Evolutionary conservation across 2,329 filamentous ascomycete genomes (phyloP).

Genomic region (Aspergillus sp.): DNA sequence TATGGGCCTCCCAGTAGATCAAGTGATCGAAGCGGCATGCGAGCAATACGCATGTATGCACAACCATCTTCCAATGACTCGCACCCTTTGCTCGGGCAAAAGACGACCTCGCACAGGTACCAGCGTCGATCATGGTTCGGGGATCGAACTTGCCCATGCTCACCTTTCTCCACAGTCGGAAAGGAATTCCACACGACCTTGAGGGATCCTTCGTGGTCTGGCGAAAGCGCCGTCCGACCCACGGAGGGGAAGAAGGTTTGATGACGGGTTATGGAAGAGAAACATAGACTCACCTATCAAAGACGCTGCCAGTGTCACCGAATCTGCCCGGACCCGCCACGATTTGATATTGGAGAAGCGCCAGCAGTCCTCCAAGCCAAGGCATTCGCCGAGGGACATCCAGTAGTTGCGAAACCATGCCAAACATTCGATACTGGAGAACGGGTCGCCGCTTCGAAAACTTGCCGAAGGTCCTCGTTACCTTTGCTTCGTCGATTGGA

Average conservation of each 20-base stretch:
- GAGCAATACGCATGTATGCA: conserved; percentile 40
- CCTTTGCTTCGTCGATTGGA: conserved; percentile 24
- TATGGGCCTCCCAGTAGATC: conserved; percentile 44
- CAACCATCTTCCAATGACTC: conserved; percentile 22
- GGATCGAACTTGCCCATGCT: conserved; percentile 24
- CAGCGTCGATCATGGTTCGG: conserved; percentile 33
- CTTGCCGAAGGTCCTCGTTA: conserved; percentile 31
- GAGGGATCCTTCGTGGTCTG: conserved; percentile 2
- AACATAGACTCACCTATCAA: conserved; percentile 78
- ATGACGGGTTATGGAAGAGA: conserved; percentile 10
- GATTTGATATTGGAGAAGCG: conserved; percentile 72
- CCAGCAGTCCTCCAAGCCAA: conserved; percentile 76
- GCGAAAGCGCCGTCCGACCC: conserved; percentile 10
- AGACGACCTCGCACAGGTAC: conserved; percentile 21
- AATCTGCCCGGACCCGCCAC: conserved; percentile 72
- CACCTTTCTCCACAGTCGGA: conserved; percentile 26
- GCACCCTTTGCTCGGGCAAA: conserved; percentile 14
- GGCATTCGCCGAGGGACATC: conserved; percentile 82
- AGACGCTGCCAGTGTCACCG: conserved; percentile 69
- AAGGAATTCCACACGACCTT: conserved; percentile 18
- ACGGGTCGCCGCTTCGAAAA: conserved; percentile 57
- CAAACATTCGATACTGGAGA: conserved; percentile 74
- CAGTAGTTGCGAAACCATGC: conserved; percentile 68
- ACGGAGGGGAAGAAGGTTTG: conserved; percentile 3
- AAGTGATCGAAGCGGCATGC: conserved; percentile 63